phyloP scores from a whole-genome alignment of 2,329 filamentous ascomycete genomes.

The Zarea fungicola region DNA sequence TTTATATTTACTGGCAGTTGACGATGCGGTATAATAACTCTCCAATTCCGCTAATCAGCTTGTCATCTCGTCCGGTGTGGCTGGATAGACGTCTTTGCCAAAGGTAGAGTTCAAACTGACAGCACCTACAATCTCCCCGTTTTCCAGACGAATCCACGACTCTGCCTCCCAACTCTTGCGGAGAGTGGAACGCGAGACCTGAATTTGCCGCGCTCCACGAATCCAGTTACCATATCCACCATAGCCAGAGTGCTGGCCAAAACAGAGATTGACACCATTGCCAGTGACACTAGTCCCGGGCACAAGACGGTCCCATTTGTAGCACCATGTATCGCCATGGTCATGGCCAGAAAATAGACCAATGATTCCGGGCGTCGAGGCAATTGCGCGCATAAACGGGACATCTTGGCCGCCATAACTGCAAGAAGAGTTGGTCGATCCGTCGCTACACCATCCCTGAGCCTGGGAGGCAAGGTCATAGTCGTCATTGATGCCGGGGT shows the following conservation, averaged over 20 bases:
- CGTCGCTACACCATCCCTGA: constrained; percentile 40
- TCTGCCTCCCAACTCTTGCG: constrained; percentile 36
- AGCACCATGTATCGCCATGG: constrained; percentile 58
- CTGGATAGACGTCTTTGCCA: constrained; percentile 49
- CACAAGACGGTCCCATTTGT: constrained; percentile 38
- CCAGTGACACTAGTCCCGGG: constrained; percentile 31
- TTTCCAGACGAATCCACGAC: constrained; percentile 59
- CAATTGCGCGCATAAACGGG: constrained; percentile 58
- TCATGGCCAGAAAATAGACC: constrained; percentile 62
- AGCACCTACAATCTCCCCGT: constrained; percentile 43
- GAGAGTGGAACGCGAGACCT: constrained; percentile 39
- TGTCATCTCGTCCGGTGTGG: constrained; percentile 33
- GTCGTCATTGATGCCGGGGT: constrained; percentile 44
- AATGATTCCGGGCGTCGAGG: constrained; percentile 48
- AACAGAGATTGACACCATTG: constrained; percentile 46
- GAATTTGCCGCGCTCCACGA: constrained; percentile 54
- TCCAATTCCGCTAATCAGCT: constrained; percentile 20
- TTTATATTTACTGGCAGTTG: neutral
- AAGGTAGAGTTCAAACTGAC: constrained; percentile 57
- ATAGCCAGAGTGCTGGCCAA: constrained; percentile 63
- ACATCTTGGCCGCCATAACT: constrained; percentile 47
- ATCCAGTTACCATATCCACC: constrained; percentile 64
- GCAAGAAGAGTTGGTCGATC: constrained; percentile 32
- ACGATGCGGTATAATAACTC: constrained; percentile 11
- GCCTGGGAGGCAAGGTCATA: constrained; percentile 36